Evolutionary conservation across 768 basidiomycete species (phyloP), one percentile per base, ranked within the genome.

Genomic region (Auriscalpium vulgare): DNA sequence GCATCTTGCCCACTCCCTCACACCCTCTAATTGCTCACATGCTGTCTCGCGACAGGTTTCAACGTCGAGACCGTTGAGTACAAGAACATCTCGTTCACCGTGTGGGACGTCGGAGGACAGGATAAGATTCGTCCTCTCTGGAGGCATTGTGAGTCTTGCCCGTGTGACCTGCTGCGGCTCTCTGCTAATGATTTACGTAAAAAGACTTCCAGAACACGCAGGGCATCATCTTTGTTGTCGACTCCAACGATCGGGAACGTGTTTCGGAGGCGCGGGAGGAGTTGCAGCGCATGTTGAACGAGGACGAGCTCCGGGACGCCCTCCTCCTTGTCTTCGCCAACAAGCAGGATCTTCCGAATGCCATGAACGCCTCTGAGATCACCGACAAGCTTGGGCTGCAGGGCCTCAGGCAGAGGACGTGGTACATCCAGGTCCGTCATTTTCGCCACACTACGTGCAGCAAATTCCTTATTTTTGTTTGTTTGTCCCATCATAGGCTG

Each of bases 41-140:
- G 66, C 67, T 57, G 65, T 38, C 34, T 55, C 58, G 52, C n/a
- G 43, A 21, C 63, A 97, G 97, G 97, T 58, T 99, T 99, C 82
- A 99, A 99, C 71, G 97, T 99, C 65, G 97, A 99, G 82, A 98
- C 97, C 59, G 97, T 99, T 64, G 95, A 98, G 74, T 98, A 99
- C 78, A 98, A 97, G 83, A 99, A 98, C 81, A 97, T 98, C 63
- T 97, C 94, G 23, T 99, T 99, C 84, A 99, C 95, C 21, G 97
- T 98, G 47, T 98, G 97, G 97, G 97, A 99, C 76, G 97, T 99
- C 62, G 97, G 97, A 83, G 97, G 95, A 67, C 95, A 99, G 78
- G 95, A 99, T 78, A 99, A 98, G 87, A 98, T 98, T 74, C 87
- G 95, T 67, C 95, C 95, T 65, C 85, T 98, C 66, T 99, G 97